Evolutionary conservation across 1,139 yeast species (phyloP).

Genomic region (Scheffersomyces illinoinensis): DNA sequence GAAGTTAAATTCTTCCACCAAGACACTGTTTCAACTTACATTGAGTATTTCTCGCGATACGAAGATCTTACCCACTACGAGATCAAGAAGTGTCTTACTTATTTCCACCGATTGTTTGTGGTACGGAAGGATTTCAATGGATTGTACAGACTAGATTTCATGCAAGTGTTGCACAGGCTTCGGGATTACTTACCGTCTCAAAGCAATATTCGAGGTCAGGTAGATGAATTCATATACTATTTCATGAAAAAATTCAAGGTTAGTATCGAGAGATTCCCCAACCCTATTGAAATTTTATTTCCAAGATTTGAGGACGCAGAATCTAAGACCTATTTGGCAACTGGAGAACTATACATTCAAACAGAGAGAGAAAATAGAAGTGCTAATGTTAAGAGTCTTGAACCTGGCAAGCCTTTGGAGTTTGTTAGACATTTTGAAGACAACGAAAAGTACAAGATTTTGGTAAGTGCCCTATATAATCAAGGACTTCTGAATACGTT

Average conservation of each 20-base stretch:
- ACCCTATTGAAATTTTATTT: constrained; percentile 70
- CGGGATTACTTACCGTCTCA: constrained; percentile 32
- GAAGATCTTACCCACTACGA: constrained; percentile 63
- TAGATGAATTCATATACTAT: constrained; percentile 65
- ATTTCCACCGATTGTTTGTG: constrained; percentile 72
- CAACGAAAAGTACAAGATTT: constrained; percentile 43
- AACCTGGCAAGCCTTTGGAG: constrained; percentile 35
- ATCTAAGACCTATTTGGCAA: constrained; percentile 37
- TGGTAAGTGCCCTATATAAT: constrained; percentile 51
- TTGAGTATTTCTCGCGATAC: constrained; percentile 52
- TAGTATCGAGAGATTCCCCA: constrained; percentile 51
- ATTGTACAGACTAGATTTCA: constrained; percentile 73
- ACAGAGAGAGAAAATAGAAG: constrained; percentile 16
- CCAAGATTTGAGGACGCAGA: constrained; percentile 54
- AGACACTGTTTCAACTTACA: constrained; percentile 50
- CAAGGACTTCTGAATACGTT: constrained; percentile 44
- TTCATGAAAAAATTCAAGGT: constrained; percentile 64
- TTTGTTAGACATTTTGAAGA: constrained; percentile 31
- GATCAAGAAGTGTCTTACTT: constrained; percentile 65
- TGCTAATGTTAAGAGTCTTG: constrained; percentile 20
- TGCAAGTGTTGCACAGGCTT: constrained; percentile 41
- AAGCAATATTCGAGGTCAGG: constrained; percentile 51
- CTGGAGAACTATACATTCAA: constrained; percentile 50
- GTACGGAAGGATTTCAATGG: constrained; percentile 58
- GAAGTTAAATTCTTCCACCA: constrained; percentile 45